Evolutionary conservation across 306 rosid species (phyloP).

Genomic region (Carpinus fangiana): DNA sequence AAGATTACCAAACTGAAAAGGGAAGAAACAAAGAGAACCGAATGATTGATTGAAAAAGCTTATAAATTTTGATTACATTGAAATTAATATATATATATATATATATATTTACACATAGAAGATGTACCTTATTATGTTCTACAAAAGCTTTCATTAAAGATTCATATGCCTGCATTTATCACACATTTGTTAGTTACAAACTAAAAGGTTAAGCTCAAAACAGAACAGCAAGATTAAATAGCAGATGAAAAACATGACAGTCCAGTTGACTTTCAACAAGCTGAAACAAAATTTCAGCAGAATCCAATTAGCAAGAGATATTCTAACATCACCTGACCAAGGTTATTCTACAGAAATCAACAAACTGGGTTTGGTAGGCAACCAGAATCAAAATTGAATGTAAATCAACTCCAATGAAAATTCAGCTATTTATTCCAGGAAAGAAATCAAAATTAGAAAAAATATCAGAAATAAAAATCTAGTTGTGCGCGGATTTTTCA

Average conservation of each 20-base stretch:
- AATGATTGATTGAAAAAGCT: conserved; percentile 12
- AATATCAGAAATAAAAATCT: background rate
- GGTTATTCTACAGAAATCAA: background rate
- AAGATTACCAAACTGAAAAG: conserved; percentile 87
- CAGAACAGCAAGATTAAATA: background rate
- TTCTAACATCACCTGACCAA: background rate
- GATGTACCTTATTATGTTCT: conserved; percentile 82
- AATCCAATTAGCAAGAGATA: background rate
- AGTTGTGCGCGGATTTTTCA: background rate
- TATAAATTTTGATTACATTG: background rate
- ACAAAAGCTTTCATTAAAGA: conserved; percentile 80
- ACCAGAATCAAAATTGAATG: background rate
- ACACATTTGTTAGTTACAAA: conserved; percentile 21
- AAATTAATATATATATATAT: conserved; percentile 6
- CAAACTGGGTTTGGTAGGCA: background rate
- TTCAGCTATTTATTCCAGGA: background rate
- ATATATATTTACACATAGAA: conserved; percentile 12
- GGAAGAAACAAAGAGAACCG: background rate
- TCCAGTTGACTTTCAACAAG: background rate
- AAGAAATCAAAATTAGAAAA: background rate
- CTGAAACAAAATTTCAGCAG: background rate
- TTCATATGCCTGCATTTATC: conserved; percentile 69
- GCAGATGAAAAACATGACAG: background rate
- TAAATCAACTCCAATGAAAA: background rate
- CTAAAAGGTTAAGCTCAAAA: conserved; percentile 12